phyloP scores from a whole-genome alignment of 2,329 filamentous ascomycete genomes.

The Colletotrichum sp. region DNA sequence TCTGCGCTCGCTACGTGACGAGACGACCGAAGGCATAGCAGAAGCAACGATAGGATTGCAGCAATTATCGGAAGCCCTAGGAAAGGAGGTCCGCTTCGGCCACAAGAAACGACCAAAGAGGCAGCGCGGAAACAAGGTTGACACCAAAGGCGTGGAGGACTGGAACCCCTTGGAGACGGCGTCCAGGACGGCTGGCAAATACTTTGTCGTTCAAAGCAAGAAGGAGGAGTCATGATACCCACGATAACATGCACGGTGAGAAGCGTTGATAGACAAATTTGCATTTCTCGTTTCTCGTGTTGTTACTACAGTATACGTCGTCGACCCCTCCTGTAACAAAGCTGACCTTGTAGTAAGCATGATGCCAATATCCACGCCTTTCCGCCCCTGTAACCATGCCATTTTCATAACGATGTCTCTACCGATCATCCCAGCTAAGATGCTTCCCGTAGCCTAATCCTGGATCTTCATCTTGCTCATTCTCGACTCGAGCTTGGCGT shows the following conservation, averaged over 20 bases:
- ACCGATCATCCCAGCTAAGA: constrained; percentile 18
- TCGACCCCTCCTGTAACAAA: background rate
- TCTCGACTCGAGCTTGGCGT: constrained; percentile 24
- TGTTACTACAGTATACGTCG: background rate
- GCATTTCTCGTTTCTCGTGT: constrained; percentile 1
- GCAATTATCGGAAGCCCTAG: constrained; percentile 61
- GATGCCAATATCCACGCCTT: background rate
- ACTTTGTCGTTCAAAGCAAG: constrained; percentile 77
- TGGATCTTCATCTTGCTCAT: constrained; percentile 30
- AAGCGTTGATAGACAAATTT: background rate
- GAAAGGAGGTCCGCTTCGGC: constrained; percentile 66
- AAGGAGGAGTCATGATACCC: constrained; percentile 27
- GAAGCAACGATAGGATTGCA: constrained; percentile 66
- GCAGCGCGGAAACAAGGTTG: constrained; percentile 34
- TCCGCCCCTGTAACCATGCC: background rate
- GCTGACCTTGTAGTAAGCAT: constrained; percentile 1
- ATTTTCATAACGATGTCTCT: constrained; percentile 6
- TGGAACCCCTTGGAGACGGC: constrained; percentile 77
- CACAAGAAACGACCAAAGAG: constrained; percentile 52
- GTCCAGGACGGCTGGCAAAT: constrained; percentile 70
- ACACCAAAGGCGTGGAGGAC: constrained; percentile 56
- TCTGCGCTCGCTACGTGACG: constrained; percentile 81
- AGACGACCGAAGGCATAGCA: constrained; percentile 61
- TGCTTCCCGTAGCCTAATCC: constrained; percentile 21
- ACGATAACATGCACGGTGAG: background rate